Percentiles rank a stretch among this genome's conserved stretches.
These are phyloP conservation scores for Solanum okadae DNA, from an alignment of 257 asterid species.

Conservation along the genomic window DNA sequence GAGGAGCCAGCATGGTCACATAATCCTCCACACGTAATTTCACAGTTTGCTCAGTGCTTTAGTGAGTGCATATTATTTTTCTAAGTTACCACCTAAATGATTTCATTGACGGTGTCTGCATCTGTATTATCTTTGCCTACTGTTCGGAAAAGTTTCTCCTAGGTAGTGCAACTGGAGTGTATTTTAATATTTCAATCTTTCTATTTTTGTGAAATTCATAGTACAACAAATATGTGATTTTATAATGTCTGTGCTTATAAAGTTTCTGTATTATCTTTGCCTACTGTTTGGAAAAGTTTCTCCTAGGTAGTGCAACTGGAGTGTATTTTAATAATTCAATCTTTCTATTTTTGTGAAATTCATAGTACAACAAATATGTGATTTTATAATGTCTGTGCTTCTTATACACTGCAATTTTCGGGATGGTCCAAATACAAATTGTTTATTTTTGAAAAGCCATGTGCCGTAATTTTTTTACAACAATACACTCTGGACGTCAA, in stretches of 20 bases:
- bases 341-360: neutral
- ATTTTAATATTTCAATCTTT: neutral
- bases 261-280: neutral
- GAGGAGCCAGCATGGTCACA: constrained; percentile 44
- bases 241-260: neutral
- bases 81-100: neutral
- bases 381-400: neutral
- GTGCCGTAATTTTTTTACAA: neutral
- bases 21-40: constrained; percentile 62
- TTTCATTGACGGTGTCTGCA: neutral
- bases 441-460: neutral
- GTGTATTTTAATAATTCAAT: neutral
- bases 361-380: neutral
- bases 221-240: neutral
- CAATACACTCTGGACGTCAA: neutral
- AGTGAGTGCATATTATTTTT: constrained; percentile 49
- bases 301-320: neutral
- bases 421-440: neutral
- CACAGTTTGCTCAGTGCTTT: constrained; percentile 75
- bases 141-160: neutral
- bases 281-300: neutral
- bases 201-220: neutral
- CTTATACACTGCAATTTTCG: neutral
- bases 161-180: neutral
- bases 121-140: neutral